Percentiles rank a stretch among this genome's conserved stretches.
phyloP scores from a whole-genome alignment of 2,329 filamentous ascomycete genomes.

The Neofusicoccum sp. region DNA sequence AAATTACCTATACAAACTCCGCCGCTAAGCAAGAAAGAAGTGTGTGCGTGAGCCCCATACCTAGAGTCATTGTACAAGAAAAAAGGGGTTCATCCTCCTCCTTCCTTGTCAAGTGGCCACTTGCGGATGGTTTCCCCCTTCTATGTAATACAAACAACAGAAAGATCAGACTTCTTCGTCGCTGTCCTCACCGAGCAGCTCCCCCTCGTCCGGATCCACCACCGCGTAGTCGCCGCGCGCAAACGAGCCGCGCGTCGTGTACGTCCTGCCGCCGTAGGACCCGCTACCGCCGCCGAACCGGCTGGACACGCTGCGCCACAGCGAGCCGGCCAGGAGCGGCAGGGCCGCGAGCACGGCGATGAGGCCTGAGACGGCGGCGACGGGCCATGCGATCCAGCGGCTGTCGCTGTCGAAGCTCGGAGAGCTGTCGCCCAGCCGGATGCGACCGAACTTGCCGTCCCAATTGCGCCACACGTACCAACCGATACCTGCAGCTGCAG shows the following conservation, averaged over 20 bases:
- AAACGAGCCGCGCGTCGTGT: slow-evolving; percentile 87
- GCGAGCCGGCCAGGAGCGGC: slow-evolving; percentile 68
- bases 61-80: not conserved
- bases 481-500: slow-evolving; percentile 67
- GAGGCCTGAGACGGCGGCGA: slow-evolving; percentile 46
- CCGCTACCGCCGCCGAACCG: slow-evolving; percentile 52
- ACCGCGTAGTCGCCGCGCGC: slow-evolving; percentile 83
- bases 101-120: not conserved
- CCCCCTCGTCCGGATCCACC: slow-evolving; percentile 91
- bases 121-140: not conserved
- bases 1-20: not conserved
- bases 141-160: not conserved
- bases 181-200: slow-evolving; percentile 87
- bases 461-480: slow-evolving; percentile 85
- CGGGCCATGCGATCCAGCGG: slow-evolving; percentile 76
- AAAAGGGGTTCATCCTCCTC: not conserved
- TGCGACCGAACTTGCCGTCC: slow-evolving; percentile 84
- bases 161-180: slow-evolving; percentile 71
- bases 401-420: slow-evolving; percentile 63
- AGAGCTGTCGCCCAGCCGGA: slow-evolving; percentile 72
- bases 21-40: not conserved
- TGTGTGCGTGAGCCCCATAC: not conserved
- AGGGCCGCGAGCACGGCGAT: slow-evolving; percentile 56
- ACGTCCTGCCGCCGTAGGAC: slow-evolving; percentile 62
- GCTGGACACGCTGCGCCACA: slow-evolving; percentile 65